These are phyloP conservation scores for Aspergillus homomorphus DNA, from an alignment of 495 filamentous ascomycete species.

Conservation along the genomic window DNA sequence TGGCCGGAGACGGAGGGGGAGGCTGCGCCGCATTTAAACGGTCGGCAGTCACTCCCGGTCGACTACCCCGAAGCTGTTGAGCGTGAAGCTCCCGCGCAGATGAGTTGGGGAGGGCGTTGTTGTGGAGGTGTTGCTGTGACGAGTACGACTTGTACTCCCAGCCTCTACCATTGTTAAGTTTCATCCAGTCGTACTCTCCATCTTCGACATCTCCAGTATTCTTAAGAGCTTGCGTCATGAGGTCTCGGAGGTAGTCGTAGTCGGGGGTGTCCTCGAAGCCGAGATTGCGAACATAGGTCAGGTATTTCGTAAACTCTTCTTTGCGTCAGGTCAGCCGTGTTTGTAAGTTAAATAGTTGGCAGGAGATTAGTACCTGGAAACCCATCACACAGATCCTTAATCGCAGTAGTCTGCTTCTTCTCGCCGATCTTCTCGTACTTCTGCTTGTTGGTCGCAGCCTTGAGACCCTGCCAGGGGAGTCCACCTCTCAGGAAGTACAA, in stretches of 20 bases:
- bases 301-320: conserved; percentile 96
- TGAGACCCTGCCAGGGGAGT: conserved; percentile 96
- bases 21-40: conserved; percentile 97
- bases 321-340: conserved; percentile 15
- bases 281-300: conserved; percentile 94
- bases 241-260: conserved; percentile 95
- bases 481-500: conserved; percentile 98
- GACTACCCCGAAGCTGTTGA: conserved; percentile 57
- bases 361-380: conserved; percentile 65
- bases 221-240: conserved; percentile 96
- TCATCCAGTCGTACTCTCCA: conserved; percentile 99
- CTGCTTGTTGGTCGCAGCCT: conserved; percentile 99
- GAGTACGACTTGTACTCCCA: conserved; percentile 92
- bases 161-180: conserved; percentile 90
- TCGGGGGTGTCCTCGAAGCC: conserved; percentile 98
- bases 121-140: conserved; percentile 70
- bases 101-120: conserved; percentile 68
- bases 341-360: neutral
- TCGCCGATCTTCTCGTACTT: conserved; percentile 99
- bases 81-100: conserved; percentile 76
- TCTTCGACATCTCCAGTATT: conserved; percentile 93
- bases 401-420: conserved; percentile 97
- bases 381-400: conserved; percentile 95
- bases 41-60: conserved; percentile 68
- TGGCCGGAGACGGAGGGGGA: conserved; percentile 84